phyloP scores from a whole-genome alignment of 257 asterid genomes.

The Thymus mandschuricus region DNA sequence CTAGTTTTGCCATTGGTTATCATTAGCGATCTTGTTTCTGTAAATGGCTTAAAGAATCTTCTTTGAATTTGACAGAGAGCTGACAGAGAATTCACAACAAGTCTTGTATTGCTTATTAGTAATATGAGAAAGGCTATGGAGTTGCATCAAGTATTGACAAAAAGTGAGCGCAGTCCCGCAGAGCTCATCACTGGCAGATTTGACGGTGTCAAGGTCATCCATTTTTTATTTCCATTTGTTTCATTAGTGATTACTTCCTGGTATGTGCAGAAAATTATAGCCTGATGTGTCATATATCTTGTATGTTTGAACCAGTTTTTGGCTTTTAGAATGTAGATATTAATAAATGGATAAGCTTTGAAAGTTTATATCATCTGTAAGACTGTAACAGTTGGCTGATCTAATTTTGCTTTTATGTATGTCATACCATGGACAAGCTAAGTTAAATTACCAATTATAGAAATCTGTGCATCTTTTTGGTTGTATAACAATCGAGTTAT shows the following conservation, averaged over 20 bases:
- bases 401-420: slow-evolving; percentile 16
- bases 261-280: background rate
- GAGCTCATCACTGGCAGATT: slow-evolving; percentile 82
- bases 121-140: slow-evolving; percentile 59
- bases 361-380: slow-evolving; percentile 19
- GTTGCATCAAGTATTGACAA: slow-evolving; percentile 58
- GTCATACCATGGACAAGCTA: slow-evolving; percentile 14
- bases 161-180: slow-evolving; percentile 51
- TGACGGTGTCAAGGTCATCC: slow-evolving; percentile 80
- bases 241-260: background rate
- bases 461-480: slow-evolving; percentile 17
- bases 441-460: slow-evolving; percentile 10
- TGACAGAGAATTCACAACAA: slow-evolving; percentile 61
- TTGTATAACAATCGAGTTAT: slow-evolving; percentile 14
- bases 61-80: slow-evolving; percentile 58
- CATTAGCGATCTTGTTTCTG: background rate
- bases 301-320: background rate
- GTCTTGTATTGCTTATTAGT: slow-evolving; percentile 61
- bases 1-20: slow-evolving; percentile 10
- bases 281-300: background rate
- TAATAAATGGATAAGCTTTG: background rate
- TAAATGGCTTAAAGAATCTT: background rate
- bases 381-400: slow-evolving; percentile 5
- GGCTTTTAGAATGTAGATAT: background rate
- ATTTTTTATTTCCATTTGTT: slow-evolving; percentile 19